Evolutionary conservation across 2,329 filamentous ascomycete species (phyloP), one percentile per base, ranked within the genome.

Genomic region (Arthrobotrys entomopaga): DNA sequence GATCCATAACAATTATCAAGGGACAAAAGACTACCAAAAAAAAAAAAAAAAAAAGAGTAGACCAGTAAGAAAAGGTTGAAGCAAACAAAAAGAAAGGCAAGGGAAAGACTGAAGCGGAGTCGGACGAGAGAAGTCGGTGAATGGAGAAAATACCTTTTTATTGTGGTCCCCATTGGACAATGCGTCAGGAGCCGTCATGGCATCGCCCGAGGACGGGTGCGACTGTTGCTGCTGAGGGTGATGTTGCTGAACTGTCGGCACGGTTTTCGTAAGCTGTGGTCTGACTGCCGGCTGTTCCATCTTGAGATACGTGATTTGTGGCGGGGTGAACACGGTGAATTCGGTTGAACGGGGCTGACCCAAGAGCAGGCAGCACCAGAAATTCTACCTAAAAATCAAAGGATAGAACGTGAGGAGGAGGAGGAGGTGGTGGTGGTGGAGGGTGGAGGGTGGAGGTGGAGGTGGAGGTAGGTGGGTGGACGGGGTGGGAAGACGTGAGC

Each of bases 201-300:
- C 24, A n/a, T 66, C 69, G 13, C 54, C 29, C 22, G 61, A 48
- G 22, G 67, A 50, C 48, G 52, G 67, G 49, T 60, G 60, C 54
- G 61, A 53, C 64, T 67, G 67, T 13, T 65, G 69, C 64, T 67
- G 67, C 19, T 65, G 69, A 48, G 54, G 38, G 54, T 63, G 54
- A 64, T 72, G 67, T 46, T 65, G 67, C 56, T 65, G 69, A 65
- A 73, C 69, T 56, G 61, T 61, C 69, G 69, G 69, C 69, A 73
- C 69, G 69, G 69, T 73, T 73, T 73, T 73, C 69, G 69, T 73
- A 66, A 73, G 69, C 69, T 73, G 69, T 43, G 69, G 69, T 73
- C 69, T 73, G 69, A 73, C 69, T 65, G 69, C 69, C 69, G 69
- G 69, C 38, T 73, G 69, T 59, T 73, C 69, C 69, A 73, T 73